Percentiles rank a stretch among this genome's conserved stretches.
Evolutionary conservation across 2,329 filamentous ascomycete species (phyloP).

Genomic region (Aspergillus ruber): DNA sequence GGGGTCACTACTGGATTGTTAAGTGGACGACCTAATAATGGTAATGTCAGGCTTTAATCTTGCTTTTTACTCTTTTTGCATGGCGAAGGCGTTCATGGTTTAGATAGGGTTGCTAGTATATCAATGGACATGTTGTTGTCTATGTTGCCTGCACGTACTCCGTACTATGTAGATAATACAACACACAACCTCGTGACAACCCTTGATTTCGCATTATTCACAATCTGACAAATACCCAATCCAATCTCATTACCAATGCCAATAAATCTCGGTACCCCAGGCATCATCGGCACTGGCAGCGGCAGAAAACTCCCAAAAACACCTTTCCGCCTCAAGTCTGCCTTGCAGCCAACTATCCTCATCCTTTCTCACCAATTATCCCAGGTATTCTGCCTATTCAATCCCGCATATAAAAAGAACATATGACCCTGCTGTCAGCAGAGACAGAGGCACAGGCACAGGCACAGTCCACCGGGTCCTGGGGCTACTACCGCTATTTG

Average conservation of each 20-base stretch:
- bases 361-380: constrained; percentile 6
- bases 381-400: not conserved
- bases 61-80: constrained; percentile 8
- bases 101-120: not conserved
- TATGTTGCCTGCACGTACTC: too few relatives aligned
- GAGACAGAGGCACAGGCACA: constrained; percentile 11
- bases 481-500: constrained; percentile 15
- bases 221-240: too few relatives aligned
- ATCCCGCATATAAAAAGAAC: constrained; percentile 7
- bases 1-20: constrained; percentile 34
- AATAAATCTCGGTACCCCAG: too few relatives aligned
- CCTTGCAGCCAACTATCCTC: constrained; percentile 11
- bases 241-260: too few relatives aligned
- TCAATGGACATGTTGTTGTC: not conserved
- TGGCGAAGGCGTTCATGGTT: constrained; percentile 19
- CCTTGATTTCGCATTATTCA: too few relatives aligned
- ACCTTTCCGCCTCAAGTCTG: constrained; percentile 10
- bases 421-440: constrained; percentile 35
- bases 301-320: constrained; percentile 3
- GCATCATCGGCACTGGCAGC: not conserved
- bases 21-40: constrained; percentile 34
- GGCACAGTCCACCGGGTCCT: constrained; percentile 32
- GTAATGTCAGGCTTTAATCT: constrained; percentile 33
- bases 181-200: too few relatives aligned
- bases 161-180: too few relatives aligned